These are phyloP conservation scores for Priceomyces carsonii DNA, from an alignment of 805 yeast species.

Conservation along the genomic window DNA sequence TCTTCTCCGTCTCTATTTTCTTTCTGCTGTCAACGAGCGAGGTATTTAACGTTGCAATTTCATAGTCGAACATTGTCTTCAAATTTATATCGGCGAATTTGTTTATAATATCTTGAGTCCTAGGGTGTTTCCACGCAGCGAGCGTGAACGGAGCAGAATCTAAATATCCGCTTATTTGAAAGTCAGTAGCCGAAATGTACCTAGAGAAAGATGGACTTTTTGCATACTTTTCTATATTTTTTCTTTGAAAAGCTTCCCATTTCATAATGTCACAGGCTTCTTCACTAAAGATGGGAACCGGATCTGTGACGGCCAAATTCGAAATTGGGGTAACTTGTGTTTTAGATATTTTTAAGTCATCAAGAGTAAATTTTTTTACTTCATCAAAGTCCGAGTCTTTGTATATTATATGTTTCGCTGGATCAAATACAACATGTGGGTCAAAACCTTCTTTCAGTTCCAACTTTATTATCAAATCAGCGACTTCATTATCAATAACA, in stretches of 20 bases:
- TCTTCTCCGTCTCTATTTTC: not conserved
- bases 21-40: conserved; percentile 12
- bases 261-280: conserved; percentile 31
- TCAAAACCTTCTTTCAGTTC: conserved; percentile 6
- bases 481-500: conserved; percentile 10
- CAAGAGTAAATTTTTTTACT: conserved; percentile 37
- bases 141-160: conserved; percentile 21
- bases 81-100: conserved; percentile 27
- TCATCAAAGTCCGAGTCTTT: conserved; percentile 22
- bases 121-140: conserved; percentile 31
- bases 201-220: conserved; percentile 24
- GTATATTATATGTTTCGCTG: conserved; percentile 10
- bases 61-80: conserved; percentile 27
- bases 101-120: conserved; percentile 24
- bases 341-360: conserved; percentile 35
- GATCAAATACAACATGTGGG: conserved; percentile 1
- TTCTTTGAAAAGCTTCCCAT: conserved; percentile 24
- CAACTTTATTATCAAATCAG: conserved; percentile 9
- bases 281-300: conserved; percentile 29
- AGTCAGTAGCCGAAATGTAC: conserved; percentile 28
- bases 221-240: conserved; percentile 21
- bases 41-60: conserved; percentile 27
- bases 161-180: conserved; percentile 26
- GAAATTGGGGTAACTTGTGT: conserved; percentile 33
- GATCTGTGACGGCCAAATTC: conserved; percentile 32